Evolutionary conservation across 1,284 basidiomycete genomes (phyloP), one percentile per base, ranked within the genome.

Genomic region (Farysia itapuensis): DNA sequence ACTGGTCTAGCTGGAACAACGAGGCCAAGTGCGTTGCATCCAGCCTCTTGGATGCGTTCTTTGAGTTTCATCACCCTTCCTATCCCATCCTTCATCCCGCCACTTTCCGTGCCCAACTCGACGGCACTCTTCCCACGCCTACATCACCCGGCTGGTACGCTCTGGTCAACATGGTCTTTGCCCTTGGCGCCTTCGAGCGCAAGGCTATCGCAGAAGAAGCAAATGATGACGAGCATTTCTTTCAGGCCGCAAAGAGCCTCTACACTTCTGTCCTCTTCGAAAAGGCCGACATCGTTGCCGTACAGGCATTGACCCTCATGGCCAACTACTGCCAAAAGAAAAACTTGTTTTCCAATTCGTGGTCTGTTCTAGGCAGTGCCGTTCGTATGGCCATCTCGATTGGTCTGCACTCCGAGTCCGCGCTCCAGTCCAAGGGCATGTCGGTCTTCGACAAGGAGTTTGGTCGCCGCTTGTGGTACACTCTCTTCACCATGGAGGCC

Each of bases 81-180:
- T 57, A 57, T 36, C 59, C 59, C 15, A 57, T 63, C 53, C 39
- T 63, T 8, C 59, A 63, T 28, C 48, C 48, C 11, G 42, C 59
- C 18, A 63, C 59, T 31, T 63, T 63, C 59, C 53, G 52, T 26
- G 59, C 53, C 11, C 59, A 63, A 42, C 59, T 63, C 11, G 39
- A 48, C 21, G 59, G 53, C 26, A 52, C 53, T 13, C 25, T 57
- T 18, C 38, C 35, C 31, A 41, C 48, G 29, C 59, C 59, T 7
- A 32, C 29, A n/a, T 45, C 45, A 5, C 22, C 43, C 5, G 49
- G 53, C 19, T 63, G 59, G 59, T 40, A 48, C 18, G 53, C 57
- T 52, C 59, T 63, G 2, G 52, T 63, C 49, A 63, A 63, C 59
- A 63, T 63, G 59, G 59, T 63, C 18, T 63, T 63, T 31, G 59